Conservation (phyloP, 805 yeast genomes). For the Yamadazyma laniorum region DNA sequence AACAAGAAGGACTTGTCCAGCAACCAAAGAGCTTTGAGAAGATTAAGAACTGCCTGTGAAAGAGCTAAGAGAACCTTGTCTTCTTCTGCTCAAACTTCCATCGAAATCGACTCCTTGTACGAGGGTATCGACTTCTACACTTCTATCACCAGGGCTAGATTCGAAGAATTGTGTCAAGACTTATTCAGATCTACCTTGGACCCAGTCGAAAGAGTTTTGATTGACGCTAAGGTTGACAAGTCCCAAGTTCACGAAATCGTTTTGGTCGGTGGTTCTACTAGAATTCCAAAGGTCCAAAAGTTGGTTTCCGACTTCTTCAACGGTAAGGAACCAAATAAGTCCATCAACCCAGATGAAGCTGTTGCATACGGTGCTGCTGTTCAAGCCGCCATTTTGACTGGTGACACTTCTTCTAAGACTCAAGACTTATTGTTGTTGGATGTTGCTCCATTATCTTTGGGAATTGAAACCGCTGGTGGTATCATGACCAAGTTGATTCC, state of each 20-base stretch:
- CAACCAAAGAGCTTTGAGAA: slow-evolving; percentile 97
- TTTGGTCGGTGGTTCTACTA: slow-evolving; percentile 96
- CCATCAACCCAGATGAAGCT: slow-evolving; percentile 98
- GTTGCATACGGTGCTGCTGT: slow-evolving; percentile 99
- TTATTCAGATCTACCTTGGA: slow-evolving; percentile 90
- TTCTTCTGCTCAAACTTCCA: slow-evolving; percentile 90
- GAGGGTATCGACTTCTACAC: slow-evolving; percentile 98
- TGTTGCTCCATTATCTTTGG: slow-evolving; percentile 95
- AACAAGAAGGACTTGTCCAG: slow-evolving; percentile 89
- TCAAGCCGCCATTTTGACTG: slow-evolving; percentile 94
- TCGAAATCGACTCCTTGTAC: slow-evolving; percentile 90
- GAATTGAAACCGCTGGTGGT: slow-evolving; percentile 99
- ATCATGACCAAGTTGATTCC: slow-evolving; percentile 97
- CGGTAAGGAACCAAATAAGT: slow-evolving; percentile 95
- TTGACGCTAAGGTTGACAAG: slow-evolving; percentile 88
- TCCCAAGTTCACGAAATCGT: slow-evolving; percentile 89
- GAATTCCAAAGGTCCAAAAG: slow-evolving; percentile 97
- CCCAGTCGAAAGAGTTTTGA: slow-evolving; percentile 93
- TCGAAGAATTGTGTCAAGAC: slow-evolving; percentile 93
- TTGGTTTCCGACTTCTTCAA: slow-evolving; percentile 94
- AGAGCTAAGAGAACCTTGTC: slow-evolving; percentile 99
- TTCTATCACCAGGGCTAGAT: slow-evolving; percentile 94
- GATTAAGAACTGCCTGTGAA: slow-evolving; percentile 98
- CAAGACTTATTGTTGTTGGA: slow-evolving; percentile 92
- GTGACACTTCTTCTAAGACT: slow-evolving; percentile 94